phyloP scores from a whole-genome alignment of 2,329 filamentous ascomycete genomes.

The Arthrobotrys pseudoclavata region DNA sequence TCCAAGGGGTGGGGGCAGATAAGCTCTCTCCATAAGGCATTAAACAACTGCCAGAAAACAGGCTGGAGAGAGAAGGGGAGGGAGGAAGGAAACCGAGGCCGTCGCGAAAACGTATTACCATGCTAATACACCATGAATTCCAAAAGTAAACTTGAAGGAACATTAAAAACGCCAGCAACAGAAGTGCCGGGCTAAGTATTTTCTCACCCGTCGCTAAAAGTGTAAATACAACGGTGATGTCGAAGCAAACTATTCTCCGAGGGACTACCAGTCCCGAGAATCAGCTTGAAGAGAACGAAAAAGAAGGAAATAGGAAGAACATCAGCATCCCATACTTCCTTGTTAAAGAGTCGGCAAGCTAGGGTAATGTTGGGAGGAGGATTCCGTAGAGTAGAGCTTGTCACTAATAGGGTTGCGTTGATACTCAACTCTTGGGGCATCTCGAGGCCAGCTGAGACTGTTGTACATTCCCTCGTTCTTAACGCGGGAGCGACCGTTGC shows the following conservation, averaged over 20 bases:
- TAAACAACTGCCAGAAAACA: conserved; percentile 55
- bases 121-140: conserved; percentile 34
- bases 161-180: conserved; percentile 1
- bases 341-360: conserved; percentile 46
- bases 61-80: conserved; percentile 32
- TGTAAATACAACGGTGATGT: neutral
- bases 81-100: conserved; percentile 12
- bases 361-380: conserved; percentile 53
- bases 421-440: conserved; percentile 53
- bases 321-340: neutral
- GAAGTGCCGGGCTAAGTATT: neutral
- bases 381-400: conserved; percentile 52
- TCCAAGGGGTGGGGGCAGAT: conserved; percentile 2
- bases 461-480: conserved; percentile 51
- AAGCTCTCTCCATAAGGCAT: conserved; percentile 46
- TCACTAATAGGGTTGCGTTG: conserved; percentile 51
- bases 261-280: conserved; percentile 8
- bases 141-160: conserved; percentile 10
- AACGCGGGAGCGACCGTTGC: conserved; percentile 49
- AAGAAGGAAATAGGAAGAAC: neutral
- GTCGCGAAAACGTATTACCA: conserved; percentile 22
- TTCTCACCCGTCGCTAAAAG: conserved; percentile 14
- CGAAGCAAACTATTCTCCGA: neutral
- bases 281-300: neutral
- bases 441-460: conserved; percentile 48